phyloP scores from a whole-genome alignment of 164 flowering plant genomes.

The Liriodendron chinense region DNA sequence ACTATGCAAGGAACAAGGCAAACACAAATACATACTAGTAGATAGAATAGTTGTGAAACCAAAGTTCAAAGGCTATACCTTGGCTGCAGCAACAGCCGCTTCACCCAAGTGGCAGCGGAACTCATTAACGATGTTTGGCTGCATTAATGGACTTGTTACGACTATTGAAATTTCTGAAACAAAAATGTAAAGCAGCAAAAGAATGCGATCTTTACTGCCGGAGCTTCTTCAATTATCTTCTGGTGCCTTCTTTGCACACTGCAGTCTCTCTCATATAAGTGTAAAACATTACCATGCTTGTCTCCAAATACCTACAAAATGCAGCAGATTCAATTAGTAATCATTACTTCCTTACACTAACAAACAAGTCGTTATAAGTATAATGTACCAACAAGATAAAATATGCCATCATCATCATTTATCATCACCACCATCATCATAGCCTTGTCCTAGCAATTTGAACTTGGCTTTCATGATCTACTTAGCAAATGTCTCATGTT shows the following conservation, averaged over 20 bases:
- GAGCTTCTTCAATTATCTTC: slow-evolving; percentile 99
- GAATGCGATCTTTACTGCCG: slow-evolving; percentile 65
- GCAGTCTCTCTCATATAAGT: slow-evolving; percentile 94
- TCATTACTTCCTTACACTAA: too few species aligned
- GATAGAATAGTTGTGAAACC: not conserved
- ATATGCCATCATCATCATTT: too few species aligned
- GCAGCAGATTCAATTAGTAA: not conserved
- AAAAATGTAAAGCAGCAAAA: slow-evolving; percentile 16
- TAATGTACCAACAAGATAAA: too few species aligned
- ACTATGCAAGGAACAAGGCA: not conserved
- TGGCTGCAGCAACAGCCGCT: slow-evolving; percentile 98
- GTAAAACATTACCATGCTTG: slow-evolving; percentile 78
- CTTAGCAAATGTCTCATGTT: too few species aligned
- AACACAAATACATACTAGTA: not conserved
- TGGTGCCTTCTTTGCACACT: slow-evolving; percentile 99
- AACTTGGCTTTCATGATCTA: too few species aligned
- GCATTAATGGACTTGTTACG: slow-evolving; percentile 40
- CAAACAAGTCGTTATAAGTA: too few species aligned
- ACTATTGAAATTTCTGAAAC: slow-evolving; percentile 11
- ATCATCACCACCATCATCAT: too few species aligned
- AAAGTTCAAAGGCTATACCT: slow-evolving; percentile 43
- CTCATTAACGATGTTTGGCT: slow-evolving; percentile 71
- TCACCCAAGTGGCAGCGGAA: slow-evolving; percentile 85
- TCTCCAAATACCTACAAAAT: slow-evolving; percentile 79
- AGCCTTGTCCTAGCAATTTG: too few species aligned